These are phyloP conservation scores for Halenospora varia DNA, from an alignment of 495 filamentous ascomycete species.

Conservation along the genomic window DNA sequence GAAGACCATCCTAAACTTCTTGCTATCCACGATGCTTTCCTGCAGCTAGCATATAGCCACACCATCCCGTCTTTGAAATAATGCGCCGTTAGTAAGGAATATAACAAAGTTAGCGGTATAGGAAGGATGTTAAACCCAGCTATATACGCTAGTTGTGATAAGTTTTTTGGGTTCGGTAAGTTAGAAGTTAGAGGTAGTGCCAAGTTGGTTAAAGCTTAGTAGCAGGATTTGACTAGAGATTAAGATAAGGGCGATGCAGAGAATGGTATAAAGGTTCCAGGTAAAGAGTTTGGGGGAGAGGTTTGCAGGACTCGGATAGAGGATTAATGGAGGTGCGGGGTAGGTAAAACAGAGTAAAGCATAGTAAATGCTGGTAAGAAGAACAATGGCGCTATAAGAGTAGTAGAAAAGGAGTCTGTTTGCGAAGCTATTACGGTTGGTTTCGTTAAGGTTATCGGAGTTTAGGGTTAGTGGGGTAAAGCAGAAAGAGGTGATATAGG, in stretches of 20 bases:
- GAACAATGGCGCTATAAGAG: conserved; percentile 1
- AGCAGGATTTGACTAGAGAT: conserved; percentile 1
- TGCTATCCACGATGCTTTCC: not conserved
- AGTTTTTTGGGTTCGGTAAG: conserved; percentile 39
- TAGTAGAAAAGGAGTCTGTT: not conserved
- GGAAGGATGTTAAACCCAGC: conserved; percentile 45
- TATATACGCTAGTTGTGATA: conserved; percentile 39
- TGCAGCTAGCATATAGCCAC: conserved; percentile 14
- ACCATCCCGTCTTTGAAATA: conserved; percentile 5
- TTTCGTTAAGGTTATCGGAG: conserved; percentile 5
- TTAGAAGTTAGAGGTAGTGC: conserved; percentile 43
- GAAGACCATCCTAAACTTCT: conserved; percentile 3
- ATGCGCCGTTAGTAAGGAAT: not conserved
- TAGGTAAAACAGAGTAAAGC: conserved; percentile 3
- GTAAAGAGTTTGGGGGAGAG: conserved; percentile 10
- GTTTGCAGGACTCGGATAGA: conserved; percentile 8
- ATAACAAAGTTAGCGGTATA: conserved; percentile 33
- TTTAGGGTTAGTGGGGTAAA: conserved; percentile 8
- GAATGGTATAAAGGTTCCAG: not conserved
- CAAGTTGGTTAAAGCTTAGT: conserved; percentile 26
- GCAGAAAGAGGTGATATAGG: conserved; percentile 9
- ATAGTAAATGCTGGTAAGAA: conserved; percentile 8
- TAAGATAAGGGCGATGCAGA: conserved; percentile 2
- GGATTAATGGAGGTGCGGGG: conserved; percentile 1
- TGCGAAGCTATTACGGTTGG: conserved; percentile 2